Conservation (phyloP, 2,329 filamentous ascomycete species). For the Myotisia sp. region DNA sequence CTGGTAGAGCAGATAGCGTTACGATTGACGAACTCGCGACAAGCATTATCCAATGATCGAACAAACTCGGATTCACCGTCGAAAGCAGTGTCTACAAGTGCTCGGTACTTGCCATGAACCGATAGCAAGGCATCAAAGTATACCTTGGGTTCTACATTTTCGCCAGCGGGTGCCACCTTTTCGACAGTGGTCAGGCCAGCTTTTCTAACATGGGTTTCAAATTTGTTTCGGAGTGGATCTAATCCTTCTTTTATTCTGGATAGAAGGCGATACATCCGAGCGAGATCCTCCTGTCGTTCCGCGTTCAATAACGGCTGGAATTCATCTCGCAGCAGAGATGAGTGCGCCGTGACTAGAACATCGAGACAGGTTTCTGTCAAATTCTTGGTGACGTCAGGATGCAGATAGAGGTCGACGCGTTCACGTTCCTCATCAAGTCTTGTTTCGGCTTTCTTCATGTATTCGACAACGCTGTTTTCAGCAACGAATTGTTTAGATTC, state of each 20-base stretch:
- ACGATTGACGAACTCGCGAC: slow-evolving; percentile 93
- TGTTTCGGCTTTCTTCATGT: slow-evolving; percentile 97
- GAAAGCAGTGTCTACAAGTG: slow-evolving; percentile 82
- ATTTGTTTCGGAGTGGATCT: slow-evolving; percentile 71
- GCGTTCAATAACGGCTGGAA: slow-evolving; percentile 90
- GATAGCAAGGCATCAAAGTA: slow-evolving; percentile 93
- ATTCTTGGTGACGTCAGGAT: slow-evolving; percentile 71
- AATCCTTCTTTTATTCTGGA: slow-evolving; percentile 81
- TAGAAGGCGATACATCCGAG: slow-evolving; percentile 86
- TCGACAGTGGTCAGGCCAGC: slow-evolving; percentile 77
- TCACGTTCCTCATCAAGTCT: slow-evolving; percentile 87
- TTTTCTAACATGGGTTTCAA: slow-evolving; percentile 84
- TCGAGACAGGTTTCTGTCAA: slow-evolving; percentile 80
- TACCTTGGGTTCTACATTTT: slow-evolving; percentile 86
- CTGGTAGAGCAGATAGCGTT: slow-evolving; percentile 92
- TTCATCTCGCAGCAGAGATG: slow-evolving; percentile 73
- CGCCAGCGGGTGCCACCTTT: slow-evolving; percentile 76
- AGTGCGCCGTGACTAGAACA: slow-evolving; percentile 80
- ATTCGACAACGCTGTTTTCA: slow-evolving; percentile 95
- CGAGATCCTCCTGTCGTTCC: slow-evolving; percentile 88
- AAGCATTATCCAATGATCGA: slow-evolving; percentile 87
- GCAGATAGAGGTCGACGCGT: slow-evolving; percentile 79
- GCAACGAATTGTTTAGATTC: slow-evolving; percentile 91
- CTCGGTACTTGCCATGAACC: slow-evolving; percentile 85
- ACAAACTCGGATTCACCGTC: slow-evolving; percentile 95